Conservation (phyloP, 2,329 filamentous ascomycete genomes). For the Apiospora saccharicola region DNA sequence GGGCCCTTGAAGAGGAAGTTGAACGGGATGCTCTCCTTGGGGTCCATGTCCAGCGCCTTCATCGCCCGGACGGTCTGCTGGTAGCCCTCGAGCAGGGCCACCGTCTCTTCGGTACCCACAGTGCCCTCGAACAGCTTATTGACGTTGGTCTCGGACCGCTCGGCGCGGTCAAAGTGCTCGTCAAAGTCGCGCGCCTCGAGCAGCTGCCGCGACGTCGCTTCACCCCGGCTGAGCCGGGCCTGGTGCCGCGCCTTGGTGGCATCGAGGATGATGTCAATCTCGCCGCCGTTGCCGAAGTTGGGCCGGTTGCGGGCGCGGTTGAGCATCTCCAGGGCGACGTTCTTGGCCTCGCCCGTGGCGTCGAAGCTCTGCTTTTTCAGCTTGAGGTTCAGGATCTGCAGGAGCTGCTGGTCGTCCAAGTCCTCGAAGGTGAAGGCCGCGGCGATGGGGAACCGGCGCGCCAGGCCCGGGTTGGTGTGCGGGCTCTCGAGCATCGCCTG, state of each 20-base stretch:
- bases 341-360: constrained; percentile 58
- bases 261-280: constrained; percentile 74
- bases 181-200: constrained; percentile 57
- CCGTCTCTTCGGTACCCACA: constrained; percentile 56
- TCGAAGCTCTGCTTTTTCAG: constrained; percentile 62
- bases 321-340: constrained; percentile 66
- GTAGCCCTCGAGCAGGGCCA: constrained; percentile 58
- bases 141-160: constrained; percentile 50
- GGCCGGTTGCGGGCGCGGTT: constrained; percentile 65
- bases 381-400: constrained; percentile 68
- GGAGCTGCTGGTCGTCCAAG: constrained; percentile 66
- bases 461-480: constrained; percentile 71
- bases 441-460: constrained; percentile 68
- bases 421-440: constrained; percentile 74
- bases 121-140: constrained; percentile 53
- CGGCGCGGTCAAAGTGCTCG: constrained; percentile 55
- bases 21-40: constrained; percentile 59
- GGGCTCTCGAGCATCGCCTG: constrained; percentile 73
- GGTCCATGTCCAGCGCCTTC: constrained; percentile 54
- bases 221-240: constrained; percentile 43
- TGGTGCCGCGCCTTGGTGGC: constrained; percentile 61
- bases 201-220: constrained; percentile 36
- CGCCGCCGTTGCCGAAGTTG: constrained; percentile 77
- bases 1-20: constrained; percentile 67
- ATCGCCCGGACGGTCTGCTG: constrained; percentile 54